These are phyloP conservation scores for Mycena metata DNA, from an alignment of 768 basidiomycete species.

Conservation along the genomic window DNA sequence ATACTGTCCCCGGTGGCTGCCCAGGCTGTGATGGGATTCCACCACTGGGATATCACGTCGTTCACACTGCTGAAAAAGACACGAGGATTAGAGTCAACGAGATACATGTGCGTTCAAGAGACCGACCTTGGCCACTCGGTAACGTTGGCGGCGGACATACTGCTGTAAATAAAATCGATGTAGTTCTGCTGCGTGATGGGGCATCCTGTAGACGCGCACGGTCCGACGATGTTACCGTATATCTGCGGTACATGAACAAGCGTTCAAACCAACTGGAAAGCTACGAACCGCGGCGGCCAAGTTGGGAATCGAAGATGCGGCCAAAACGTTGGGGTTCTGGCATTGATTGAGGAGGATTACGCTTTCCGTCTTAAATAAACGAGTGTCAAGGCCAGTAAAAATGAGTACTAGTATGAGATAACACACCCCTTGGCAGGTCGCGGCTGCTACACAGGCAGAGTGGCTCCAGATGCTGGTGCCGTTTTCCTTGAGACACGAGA, in stretches of 20 bases:
- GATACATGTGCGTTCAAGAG: no score
- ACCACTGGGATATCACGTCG: conserved; percentile 18
- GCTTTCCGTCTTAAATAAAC: background rate
- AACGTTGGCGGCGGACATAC: conserved; percentile 26
- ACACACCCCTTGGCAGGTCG: conserved; percentile 27
- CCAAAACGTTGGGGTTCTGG: conserved; percentile 26
- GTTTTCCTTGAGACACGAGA: conserved; percentile 19
- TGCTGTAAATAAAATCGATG: conserved; percentile 40
- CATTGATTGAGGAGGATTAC: conserved; percentile 29
- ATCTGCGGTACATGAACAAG: conserved; percentile 10
- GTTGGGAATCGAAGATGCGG: conserved; percentile 19
- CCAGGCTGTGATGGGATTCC: conserved; percentile 29
- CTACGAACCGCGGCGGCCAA: conserved; percentile 4
- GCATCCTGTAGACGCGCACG: no score
- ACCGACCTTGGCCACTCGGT: conserved; percentile 29
- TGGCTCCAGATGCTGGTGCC: conserved; percentile 33
- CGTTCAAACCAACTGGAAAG: background rate
- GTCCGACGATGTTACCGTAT: conserved; percentile 36
- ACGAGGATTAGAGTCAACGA: no score
- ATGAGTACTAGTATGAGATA: no score
- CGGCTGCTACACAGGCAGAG: conserved; percentile 22
- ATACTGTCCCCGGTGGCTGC: conserved; percentile 31
- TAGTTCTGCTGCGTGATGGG: conserved; percentile 42
- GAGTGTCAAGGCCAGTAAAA: background rate
- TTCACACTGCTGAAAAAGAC: background rate